Evolutionary conservation across 148 eudicot species (phyloP), one percentile per base, ranked within the genome.

Genomic region (Heliamphora exappendiculata): DNA sequence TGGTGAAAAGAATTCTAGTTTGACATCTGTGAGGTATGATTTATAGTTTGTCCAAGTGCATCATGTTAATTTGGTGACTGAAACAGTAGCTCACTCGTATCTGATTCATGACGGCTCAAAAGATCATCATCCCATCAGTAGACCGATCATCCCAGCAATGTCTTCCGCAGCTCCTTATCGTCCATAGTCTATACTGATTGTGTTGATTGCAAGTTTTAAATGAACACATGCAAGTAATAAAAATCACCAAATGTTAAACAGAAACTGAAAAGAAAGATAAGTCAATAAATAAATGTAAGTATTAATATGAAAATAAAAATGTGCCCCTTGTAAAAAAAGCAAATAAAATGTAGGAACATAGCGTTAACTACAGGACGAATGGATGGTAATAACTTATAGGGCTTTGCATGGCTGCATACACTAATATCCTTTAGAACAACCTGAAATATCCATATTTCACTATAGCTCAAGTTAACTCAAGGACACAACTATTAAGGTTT

Each of bases 1-100:
- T 74, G 79, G 78, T 37, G 91, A 91, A 79, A 84, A 76, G 55
- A 85, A 78, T 70, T 73, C 81, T 64, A 81, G 83, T 78, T 85
- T 95, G 83, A 84, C 85, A 82, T 85, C 89, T 63, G 79, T 93
- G 71, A 91, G 99, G 98, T 95, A 74, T 57, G 83, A 19, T 66
- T n/a, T 42, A 9, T 49, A 33, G 63, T 50, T 50, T 55, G 58
- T 73, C 45, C 22, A 10, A 59, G 11, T 42, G 16, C 31, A 12
- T 29, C 26, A 62, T 1, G 19, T 33, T 29, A 33, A 17, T 62
- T 62, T 31, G 67, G 67, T 33, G n/a, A 62, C 7, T 17, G n/a
- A 6, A n/a, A n/a, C n/a, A n/a, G 22, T 62, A 31, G 10, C 33
- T 62, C 0, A 60, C 66, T 60, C 66, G 31, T 60, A 34, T 62